Conservation (phyloP, 2,329 filamentous ascomycete genomes). For the Aspergillus felis region DNA sequence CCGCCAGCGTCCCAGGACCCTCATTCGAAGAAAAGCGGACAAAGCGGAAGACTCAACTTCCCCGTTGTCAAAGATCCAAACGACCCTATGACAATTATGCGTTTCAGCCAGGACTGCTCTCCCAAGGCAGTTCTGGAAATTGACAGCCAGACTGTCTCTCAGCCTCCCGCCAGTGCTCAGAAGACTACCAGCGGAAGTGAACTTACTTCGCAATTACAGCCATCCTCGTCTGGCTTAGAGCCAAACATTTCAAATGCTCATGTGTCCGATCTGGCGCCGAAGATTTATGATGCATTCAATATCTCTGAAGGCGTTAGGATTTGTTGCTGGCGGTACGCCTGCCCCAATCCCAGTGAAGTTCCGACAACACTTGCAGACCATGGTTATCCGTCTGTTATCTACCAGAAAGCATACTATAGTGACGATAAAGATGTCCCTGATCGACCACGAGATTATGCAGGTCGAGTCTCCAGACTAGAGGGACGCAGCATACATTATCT, state of each 20-base stretch:
- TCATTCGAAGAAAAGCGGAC: constrained; percentile 24
- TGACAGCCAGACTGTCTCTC: constrained; percentile 5
- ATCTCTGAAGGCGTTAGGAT: constrained; percentile 19
- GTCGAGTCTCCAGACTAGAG: constrained; percentile 74
- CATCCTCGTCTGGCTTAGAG: constrained; percentile 16
- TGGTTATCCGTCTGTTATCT: constrained; percentile 65
- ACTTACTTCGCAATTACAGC: constrained; percentile 15
- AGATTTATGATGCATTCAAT: constrained; percentile 28
- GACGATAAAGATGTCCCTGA: constrained; percentile 78
- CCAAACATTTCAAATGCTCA: constrained; percentile 13
- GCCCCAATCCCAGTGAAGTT: constrained; percentile 43
- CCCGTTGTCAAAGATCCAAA: constrained; percentile 73
- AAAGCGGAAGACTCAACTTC: constrained; percentile 57
- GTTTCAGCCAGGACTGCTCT: constrained; percentile 63
- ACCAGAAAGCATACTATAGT: constrained; percentile 83
- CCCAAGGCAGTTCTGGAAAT: constrained; percentile 43
- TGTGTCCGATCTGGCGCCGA: constrained; percentile 14
- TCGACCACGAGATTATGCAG: constrained; percentile 75
- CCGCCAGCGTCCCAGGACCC: constrained; percentile 23
- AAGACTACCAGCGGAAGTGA: constrained; percentile 5
- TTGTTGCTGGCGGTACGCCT: constrained; percentile 22
- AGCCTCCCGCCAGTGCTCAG: constrained; percentile 1
- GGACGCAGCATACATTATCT: constrained; percentile 75
- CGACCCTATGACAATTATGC: constrained; percentile 59
- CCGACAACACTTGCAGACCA: constrained; percentile 53